Evolutionary conservation across 2,329 filamentous ascomycete species (phyloP), one percentile per base, ranked within the genome.

Genomic region (Alternaria consortialis): DNA sequence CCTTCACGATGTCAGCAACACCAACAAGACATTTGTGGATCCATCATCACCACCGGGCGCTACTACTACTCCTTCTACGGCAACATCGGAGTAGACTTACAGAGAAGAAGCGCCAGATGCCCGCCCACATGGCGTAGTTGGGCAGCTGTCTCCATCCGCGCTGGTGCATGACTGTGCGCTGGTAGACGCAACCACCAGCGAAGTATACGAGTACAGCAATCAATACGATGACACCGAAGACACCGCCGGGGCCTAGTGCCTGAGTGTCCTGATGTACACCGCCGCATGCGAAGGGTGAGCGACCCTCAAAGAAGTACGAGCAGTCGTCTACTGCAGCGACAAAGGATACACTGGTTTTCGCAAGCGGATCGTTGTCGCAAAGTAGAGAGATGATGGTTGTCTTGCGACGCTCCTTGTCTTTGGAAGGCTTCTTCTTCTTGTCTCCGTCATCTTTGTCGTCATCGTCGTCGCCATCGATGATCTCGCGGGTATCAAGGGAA

Each of bases 101-200:
- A 84, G 86, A 90, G 72, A 97, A 81, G 77, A 97, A 97, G 69
- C 86, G 88, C 81, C 91, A 89, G 64, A 97, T 91, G 56, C 93
- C 90, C 31, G 92, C 89, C 95, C 95, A 99, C 69, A 97, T 86
- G 70, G 87, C 89, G 82, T 95, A 97, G 81, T 99, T 98, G 54
- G 95, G 95, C 69, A 97, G 83, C 79, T 99, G 95, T 69, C 92
- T 88, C 95, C 94, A 98, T 48, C 95, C 95, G 64, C 95, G 87
- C 71, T 97, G 93, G 77, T 99, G 92, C 80, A 94, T 90, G 59
- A 99, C 94, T 32, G 93, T 96, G 61, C 95, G 88, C 80, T 97
- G 94, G 83, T 98, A 99, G 65, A 97, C 93, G 70, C 97, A 91
- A 73, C 95, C 95, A 69, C 95, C 95, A 37, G 96, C 86, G 56